Evolutionary conservation across 768 basidiomycete species (phyloP).

Genomic region (Tylopilus rubrobrunneus): DNA sequence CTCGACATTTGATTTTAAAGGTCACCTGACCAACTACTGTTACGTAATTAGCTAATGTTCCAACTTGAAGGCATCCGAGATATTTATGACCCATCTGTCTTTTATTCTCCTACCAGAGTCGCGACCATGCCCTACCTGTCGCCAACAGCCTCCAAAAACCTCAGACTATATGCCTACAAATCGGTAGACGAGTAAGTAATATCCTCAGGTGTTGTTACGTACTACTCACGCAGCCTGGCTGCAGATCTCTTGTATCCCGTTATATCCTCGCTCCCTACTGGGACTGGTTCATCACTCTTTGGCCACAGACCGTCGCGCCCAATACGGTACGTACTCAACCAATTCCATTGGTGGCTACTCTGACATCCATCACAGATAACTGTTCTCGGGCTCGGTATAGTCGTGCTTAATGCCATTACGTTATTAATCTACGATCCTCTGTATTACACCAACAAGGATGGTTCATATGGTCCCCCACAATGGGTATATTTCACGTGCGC

Average conservation of each 20-base stretch:
- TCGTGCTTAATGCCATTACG: slow-evolving; percentile 80
- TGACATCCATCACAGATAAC: slow-evolving; percentile 64
- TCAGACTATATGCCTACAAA: slow-evolving; percentile 77
- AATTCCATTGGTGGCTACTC: not conserved
- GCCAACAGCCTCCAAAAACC: slow-evolving; percentile 61
- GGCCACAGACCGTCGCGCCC: slow-evolving; percentile 81
- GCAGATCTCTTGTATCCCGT: slow-evolving; percentile 70
- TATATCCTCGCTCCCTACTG: slow-evolving; percentile 83
- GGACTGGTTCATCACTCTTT: slow-evolving; percentile 87
- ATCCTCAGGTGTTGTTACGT: too few relatives aligned
- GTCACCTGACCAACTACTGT: slow-evolving; percentile 6
- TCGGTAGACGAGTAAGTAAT: slow-evolving; percentile 67
- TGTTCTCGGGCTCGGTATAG: slow-evolving; percentile 74
- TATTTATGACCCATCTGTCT: too few relatives aligned
- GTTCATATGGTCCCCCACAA: slow-evolving; percentile 57
- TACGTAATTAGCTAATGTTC: too few relatives aligned
- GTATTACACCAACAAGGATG: slow-evolving; percentile 66
- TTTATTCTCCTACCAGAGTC: not conserved
- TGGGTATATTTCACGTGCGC: slow-evolving; percentile 92
- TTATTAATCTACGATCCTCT: slow-evolving; percentile 80
- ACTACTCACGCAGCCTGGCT: not conserved
- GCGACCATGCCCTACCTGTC: slow-evolving; percentile 63
- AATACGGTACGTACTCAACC: slow-evolving; percentile 63
- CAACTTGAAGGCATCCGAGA: too few relatives aligned
- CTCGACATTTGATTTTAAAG: not conserved